These are phyloP conservation scores for Didymella sp. DNA, from an alignment of 2,329 filamentous ascomycete genomes.

Conservation along the genomic window DNA sequence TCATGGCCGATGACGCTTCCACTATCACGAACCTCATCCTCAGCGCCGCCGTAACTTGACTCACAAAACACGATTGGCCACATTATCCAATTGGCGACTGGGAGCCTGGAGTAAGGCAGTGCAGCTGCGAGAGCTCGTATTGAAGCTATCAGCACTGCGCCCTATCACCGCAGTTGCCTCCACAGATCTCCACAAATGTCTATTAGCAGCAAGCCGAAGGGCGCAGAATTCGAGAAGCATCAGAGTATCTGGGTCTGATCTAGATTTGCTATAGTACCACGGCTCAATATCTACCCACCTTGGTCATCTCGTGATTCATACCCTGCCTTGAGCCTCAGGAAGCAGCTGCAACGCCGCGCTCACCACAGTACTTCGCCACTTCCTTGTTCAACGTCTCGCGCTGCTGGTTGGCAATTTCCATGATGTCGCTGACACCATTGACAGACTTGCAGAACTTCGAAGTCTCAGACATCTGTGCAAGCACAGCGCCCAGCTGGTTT, in stretches of 20 bases:
- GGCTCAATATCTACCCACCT: slow-evolving; percentile 3
- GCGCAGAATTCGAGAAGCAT: slow-evolving; percentile 3
- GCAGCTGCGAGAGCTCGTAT: slow-evolving; percentile 1
- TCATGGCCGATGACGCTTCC: slow-evolving; percentile 20
- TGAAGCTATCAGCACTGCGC: background rate
- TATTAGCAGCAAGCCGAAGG: slow-evolving; percentile 3
- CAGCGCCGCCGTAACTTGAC: slow-evolving; percentile 4
- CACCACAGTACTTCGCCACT: slow-evolving; percentile 75
- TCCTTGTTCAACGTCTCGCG: slow-evolving; percentile 72
- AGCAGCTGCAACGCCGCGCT: slow-evolving; percentile 57
- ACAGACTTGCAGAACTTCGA: slow-evolving; percentile 57
- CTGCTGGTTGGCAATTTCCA: slow-evolving; percentile 71
- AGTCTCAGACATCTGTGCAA: slow-evolving; percentile 71
- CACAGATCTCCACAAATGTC: background rate
- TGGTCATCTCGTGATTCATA: background rate
- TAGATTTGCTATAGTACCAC: background rate
- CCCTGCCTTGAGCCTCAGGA: slow-evolving; percentile 22
- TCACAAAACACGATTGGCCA: slow-evolving; percentile 5
- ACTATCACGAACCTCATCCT: slow-evolving; percentile 7
- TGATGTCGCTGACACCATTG: slow-evolving; percentile 65
- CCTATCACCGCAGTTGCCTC: slow-evolving; percentile 7
- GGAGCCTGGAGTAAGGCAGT: slow-evolving; percentile 1
- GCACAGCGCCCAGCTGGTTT: slow-evolving; percentile 78
- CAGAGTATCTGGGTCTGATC: background rate
- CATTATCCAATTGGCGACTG: background rate